Percentiles rank a stretch among this genome's conserved stretches.
Conservation (phyloP, 2,329 filamentous ascomycete genomes). For the Fusarium torulosum region DNA sequence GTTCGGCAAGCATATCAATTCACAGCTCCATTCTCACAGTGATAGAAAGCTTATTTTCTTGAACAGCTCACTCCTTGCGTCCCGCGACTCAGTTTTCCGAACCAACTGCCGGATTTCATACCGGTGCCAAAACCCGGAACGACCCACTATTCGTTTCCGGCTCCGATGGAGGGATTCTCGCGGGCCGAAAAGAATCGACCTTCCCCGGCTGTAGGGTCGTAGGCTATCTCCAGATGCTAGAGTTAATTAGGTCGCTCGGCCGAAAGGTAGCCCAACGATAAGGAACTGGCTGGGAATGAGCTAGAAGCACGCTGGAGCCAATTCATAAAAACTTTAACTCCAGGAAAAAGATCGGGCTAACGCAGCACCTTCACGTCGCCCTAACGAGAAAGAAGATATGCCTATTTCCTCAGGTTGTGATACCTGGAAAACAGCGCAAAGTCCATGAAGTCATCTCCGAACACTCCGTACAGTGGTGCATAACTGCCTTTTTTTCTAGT, state of each 20-base stretch:
- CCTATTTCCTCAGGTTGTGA: neutral
- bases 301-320: constrained; percentile 2
- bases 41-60: neutral
- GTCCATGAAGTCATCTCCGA: neutral
- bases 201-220: constrained; percentile 1
- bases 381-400: neutral
- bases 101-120: neutral
- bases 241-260: neutral
- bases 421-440: neutral
- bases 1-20: neutral
- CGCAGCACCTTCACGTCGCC: constrained; percentile 9
- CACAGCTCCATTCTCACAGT: neutral
- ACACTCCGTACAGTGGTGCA: neutral
- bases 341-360: constrained; percentile 13
- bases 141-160: constrained; percentile 10
- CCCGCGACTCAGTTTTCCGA: constrained; percentile 15
- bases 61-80: neutral
- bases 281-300: neutral
- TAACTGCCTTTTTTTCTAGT: neutral
- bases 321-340: constrained; percentile 3
- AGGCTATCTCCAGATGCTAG: neutral
- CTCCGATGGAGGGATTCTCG: neutral
- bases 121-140: constrained; percentile 1
- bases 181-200: constrained; percentile 13
- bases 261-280: no score